Conservation (phyloP, 768 basidiomycete species). For the Lyophyllum atratum region DNA sequence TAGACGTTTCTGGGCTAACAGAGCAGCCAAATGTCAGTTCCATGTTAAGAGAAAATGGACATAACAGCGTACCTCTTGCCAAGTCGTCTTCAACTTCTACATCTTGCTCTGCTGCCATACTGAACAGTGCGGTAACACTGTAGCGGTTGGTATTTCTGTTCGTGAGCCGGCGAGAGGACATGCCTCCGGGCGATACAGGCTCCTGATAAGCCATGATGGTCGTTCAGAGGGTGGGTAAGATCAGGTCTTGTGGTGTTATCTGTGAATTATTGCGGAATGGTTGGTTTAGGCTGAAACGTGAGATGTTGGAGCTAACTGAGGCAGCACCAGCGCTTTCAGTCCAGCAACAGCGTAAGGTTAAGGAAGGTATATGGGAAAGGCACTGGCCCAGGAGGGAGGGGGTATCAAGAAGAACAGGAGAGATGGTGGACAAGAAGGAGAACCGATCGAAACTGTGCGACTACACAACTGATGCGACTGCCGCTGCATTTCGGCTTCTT, state of each 20-base stretch:
- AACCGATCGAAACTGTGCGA: slow-evolving; percentile 11
- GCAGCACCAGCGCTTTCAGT: slow-evolving; percentile 49
- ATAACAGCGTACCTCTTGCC: slow-evolving; percentile 73
- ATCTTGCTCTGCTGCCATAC: slow-evolving; percentile 98
- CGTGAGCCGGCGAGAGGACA: slow-evolving; percentile 75
- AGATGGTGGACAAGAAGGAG: slow-evolving; percentile 14
- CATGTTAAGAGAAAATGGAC: slow-evolving; percentile 2
- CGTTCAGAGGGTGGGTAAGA: slow-evolving; percentile 27
- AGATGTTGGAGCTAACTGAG: slow-evolving; percentile 25
- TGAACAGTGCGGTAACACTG: slow-evolving; percentile 93
- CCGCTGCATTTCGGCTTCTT: slow-evolving; percentile 22
- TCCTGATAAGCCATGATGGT: slow-evolving; percentile 64
- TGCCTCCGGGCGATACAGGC: slow-evolving; percentile 61
- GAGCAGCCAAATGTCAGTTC: slow-evolving; percentile 5
- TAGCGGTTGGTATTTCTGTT: slow-evolving; percentile 96
- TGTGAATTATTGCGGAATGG: slow-evolving; percentile 10
- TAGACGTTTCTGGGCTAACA: slow-evolving; percentile 90
- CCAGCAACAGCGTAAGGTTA: slow-evolving; percentile 25
- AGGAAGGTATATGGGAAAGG: slow-evolving; percentile 24
- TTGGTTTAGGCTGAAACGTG: slow-evolving; percentile 14
- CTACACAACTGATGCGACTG: slow-evolving; percentile 17
- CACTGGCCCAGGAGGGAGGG: slow-evolving; percentile 22
- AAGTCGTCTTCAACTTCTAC: slow-evolving; percentile 97
- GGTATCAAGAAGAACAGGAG: slow-evolving; percentile 37
- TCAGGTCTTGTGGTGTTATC: slow-evolving; percentile 20